Percentiles rank a stretch among this genome's conserved stretches.
phyloP scores from a whole-genome alignment of 805 yeast genomes.

The Myxozyma sirexii region DNA sequence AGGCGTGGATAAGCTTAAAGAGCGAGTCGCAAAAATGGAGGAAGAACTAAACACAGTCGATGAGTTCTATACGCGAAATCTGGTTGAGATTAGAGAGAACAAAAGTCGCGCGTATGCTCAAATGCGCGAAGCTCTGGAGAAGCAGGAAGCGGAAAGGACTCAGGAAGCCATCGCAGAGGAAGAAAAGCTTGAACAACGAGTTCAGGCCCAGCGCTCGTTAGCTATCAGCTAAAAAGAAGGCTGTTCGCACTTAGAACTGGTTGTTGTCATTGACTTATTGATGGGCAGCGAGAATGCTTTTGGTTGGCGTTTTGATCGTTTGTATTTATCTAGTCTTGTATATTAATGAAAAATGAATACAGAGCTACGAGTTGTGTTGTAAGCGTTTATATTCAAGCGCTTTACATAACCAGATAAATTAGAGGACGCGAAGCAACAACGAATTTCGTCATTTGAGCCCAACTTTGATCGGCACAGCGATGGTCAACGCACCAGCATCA shows the following conservation, averaged over 20 bases:
- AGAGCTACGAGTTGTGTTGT: no score
- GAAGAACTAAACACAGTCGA: slow-evolving; percentile 17
- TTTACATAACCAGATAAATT: no score
- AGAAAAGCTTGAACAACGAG: slow-evolving; percentile 1
- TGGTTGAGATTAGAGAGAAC: slow-evolving; percentile 15
- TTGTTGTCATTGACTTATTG: no score
- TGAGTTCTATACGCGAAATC: slow-evolving; percentile 19
- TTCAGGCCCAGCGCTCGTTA: background rate
- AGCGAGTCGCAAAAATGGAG: slow-evolving; percentile 18
- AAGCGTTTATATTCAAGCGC: no score
- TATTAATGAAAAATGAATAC: background rate
- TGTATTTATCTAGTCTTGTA: background rate
- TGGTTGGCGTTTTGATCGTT: background rate
- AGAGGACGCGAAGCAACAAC: no score
- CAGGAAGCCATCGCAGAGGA: slow-evolving; percentile 1
- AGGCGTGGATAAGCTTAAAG: slow-evolving; percentile 17
- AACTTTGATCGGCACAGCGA: no score
- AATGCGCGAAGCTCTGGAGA: slow-evolving; percentile 9
- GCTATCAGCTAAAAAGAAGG: slow-evolving; percentile 9
- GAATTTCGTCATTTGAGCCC: no score
- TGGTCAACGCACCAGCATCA: no score
- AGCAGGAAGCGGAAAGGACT: slow-evolving; percentile 3
- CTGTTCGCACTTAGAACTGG: no score
- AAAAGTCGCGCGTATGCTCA: slow-evolving; percentile 8
- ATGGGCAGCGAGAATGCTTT: background rate